A percentile compares a stretch with the other conserved stretches of the same genome.
Evolutionary conservation across 768 basidiomycete species (phyloP).

Genomic region (Exsudoporus frostii): DNA sequence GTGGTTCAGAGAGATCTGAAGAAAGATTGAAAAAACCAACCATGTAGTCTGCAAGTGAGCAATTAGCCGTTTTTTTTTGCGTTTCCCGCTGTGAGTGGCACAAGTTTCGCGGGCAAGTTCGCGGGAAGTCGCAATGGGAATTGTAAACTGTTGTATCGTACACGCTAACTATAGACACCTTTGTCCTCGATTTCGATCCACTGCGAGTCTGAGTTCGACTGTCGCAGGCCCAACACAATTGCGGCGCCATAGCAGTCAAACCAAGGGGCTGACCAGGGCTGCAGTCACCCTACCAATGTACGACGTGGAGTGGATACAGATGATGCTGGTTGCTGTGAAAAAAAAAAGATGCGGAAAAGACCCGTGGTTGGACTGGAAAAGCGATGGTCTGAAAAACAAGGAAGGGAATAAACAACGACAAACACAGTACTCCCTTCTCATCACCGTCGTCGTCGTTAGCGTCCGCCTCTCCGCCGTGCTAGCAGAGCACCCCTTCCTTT

Average conservation of each 20-base stretch:
- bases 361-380: slow-evolving; percentile 2
- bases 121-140: not conserved
- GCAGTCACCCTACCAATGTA: not conserved
- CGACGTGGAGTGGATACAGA: not conserved
- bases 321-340: not conserved
- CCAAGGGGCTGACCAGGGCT: not conserved
- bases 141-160: not conserved
- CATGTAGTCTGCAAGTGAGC: not conserved
- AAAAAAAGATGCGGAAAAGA: not conserved
- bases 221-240: too few species aligned
- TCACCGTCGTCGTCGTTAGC: slow-evolving; percentile 33
- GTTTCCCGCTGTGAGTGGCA: too few species aligned
- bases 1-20: slow-evolving; percentile 76
- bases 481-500: slow-evolving; percentile 4
- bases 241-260: not conserved
- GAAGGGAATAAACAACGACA: slow-evolving; percentile 20
- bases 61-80: not conserved
- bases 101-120: too few species aligned
- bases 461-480: slow-evolving; percentile 14
- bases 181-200: not conserved
- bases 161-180: not conserved
- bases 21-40: slow-evolving; percentile 56
- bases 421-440: slow-evolving; percentile 20
- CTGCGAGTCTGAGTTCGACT: not conserved
- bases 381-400: slow-evolving; percentile 9